These are phyloP conservation scores for Apocynum venetum DNA, from an alignment of 257 asterid genomes.

Conservation along the genomic window DNA sequence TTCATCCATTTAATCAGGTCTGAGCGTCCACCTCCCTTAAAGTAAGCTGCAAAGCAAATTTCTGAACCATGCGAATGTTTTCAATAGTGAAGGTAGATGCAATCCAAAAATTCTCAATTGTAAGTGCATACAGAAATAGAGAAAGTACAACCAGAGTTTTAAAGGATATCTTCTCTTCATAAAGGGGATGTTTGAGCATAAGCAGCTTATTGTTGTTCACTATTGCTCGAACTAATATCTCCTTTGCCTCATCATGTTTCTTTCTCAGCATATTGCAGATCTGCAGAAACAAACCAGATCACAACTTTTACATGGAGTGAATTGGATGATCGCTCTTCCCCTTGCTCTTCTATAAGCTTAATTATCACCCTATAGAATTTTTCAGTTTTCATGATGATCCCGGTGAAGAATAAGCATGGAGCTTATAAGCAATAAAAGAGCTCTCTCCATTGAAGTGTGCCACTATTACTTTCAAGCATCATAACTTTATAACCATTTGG, in stretches of 20 bases:
- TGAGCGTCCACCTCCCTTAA: constrained; percentile 6
- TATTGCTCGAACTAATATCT: constrained; percentile 57
- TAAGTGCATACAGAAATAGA: not conserved
- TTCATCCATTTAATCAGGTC: constrained; percentile 3
- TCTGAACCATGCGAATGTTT: constrained; percentile 58
- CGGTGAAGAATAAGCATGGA: constrained; percentile 5
- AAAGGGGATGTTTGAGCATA: constrained; percentile 67
- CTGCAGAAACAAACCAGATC: constrained; percentile 38
- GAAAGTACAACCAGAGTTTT: not conserved
- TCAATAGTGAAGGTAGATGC: constrained; percentile 42
- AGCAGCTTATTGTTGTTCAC: constrained; percentile 81
- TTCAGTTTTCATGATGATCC: constrained; percentile 6
- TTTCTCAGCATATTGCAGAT: constrained; percentile 71
- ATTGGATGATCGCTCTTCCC: not conserved
- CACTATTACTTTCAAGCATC: not conserved
- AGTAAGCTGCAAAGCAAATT: constrained; percentile 37
- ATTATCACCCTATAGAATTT: not conserved
- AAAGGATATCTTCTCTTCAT: constrained; percentile 85
- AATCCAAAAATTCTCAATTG: constrained; percentile 4
- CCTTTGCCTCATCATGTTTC: constrained; percentile 82
- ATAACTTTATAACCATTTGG: not conserved
- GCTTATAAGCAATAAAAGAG: constrained; percentile 9
- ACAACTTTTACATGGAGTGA: not conserved
- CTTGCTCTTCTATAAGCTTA: not conserved
- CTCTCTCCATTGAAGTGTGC: not conserved